These are phyloP conservation scores for Citrus medica DNA, from an alignment of 345 rosid species.

Conservation along the genomic window DNA sequence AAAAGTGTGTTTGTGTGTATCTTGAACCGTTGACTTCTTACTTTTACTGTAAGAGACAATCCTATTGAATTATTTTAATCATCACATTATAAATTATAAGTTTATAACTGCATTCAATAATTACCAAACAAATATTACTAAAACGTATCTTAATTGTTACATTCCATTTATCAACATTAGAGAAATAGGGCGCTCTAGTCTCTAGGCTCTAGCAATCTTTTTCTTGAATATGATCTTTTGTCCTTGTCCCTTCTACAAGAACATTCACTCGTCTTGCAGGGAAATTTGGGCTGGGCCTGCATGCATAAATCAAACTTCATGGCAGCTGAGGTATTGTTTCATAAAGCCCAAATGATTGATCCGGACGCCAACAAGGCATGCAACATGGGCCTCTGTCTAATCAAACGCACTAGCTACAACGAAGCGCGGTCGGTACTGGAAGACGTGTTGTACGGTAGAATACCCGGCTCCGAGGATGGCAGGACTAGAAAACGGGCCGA, in stretches of 20 bases:
- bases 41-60: too few species aligned
- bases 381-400: constrained; percentile 68
- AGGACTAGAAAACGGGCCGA: constrained; percentile 52
- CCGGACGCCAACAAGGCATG: constrained; percentile 88
- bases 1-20: too few species aligned
- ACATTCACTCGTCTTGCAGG: constrained; percentile 30
- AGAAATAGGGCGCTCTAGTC: too few species aligned
- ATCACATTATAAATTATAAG: too few species aligned
- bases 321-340: constrained; percentile 74
- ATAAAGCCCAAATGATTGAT: constrained; percentile 83
- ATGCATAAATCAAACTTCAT: constrained; percentile 81
- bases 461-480: constrained; percentile 55
- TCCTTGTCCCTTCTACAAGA: too few species aligned
- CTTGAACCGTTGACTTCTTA: too few species aligned
- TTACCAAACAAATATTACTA: too few species aligned
- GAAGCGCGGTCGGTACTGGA: constrained; percentile 52
- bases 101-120: too few species aligned
- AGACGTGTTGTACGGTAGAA: constrained; percentile 35
- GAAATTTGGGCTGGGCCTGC: constrained; percentile 96
- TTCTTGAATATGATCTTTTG: too few species aligned
- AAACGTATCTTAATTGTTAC: too few species aligned
- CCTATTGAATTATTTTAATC: rapidly evolving
- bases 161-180: too few species aligned
- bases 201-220: too few species aligned
- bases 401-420: constrained; percentile 55